phyloP scores from a whole-genome alignment of 495 filamentous ascomycete species.

The Penicillium alfredii region DNA sequence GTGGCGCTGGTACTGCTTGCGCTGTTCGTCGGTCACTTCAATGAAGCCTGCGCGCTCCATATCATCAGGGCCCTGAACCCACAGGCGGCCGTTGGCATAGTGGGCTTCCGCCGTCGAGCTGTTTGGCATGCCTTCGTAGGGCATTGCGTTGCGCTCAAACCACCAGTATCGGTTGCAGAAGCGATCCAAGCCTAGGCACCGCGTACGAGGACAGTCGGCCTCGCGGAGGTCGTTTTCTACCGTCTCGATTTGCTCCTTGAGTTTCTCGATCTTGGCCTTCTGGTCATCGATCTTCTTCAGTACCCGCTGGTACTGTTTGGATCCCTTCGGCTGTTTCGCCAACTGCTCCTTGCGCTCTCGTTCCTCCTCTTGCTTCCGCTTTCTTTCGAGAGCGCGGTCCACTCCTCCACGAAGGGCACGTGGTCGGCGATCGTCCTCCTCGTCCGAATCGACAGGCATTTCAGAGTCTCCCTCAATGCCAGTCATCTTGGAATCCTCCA shows the following conservation, averaged over 20 bases:
- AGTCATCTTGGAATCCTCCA: conserved; percentile 60
- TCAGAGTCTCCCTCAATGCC: conserved; percentile 56
- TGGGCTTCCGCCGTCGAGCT: conserved; percentile 81
- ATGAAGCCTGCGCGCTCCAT: conserved; percentile 82
- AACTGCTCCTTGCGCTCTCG: conserved; percentile 72
- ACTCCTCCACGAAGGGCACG: conserved; percentile 72
- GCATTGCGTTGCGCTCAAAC: conserved; percentile 99
- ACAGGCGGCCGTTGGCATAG: conserved; percentile 91
- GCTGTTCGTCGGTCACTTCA: conserved; percentile 64
- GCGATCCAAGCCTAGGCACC: conserved; percentile 82
- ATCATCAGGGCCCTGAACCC: conserved; percentile 93
- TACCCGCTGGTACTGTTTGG: conserved; percentile 85
- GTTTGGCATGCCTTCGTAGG: conserved; percentile 77
- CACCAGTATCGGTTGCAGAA: conserved; percentile 99
- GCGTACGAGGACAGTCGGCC: conserved; percentile 84
- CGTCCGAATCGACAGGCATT: conserved; percentile 52
- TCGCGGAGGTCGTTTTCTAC: conserved; percentile 90
- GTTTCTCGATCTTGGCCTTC: conserved; percentile 67
- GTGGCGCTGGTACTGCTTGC: conserved; percentile 51
- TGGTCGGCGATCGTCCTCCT: conserved; percentile 53
- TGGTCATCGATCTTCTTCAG: conserved; percentile 82
- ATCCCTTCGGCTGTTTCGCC: conserved; percentile 73
- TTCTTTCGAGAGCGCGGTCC: conserved; percentile 70
- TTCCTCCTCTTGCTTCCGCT: conserved; percentile 78
- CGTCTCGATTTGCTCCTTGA: conserved; percentile 74